Evolutionary conservation across 768 basidiomycete genomes (phyloP).

Genomic region (Suillus placidus): DNA sequence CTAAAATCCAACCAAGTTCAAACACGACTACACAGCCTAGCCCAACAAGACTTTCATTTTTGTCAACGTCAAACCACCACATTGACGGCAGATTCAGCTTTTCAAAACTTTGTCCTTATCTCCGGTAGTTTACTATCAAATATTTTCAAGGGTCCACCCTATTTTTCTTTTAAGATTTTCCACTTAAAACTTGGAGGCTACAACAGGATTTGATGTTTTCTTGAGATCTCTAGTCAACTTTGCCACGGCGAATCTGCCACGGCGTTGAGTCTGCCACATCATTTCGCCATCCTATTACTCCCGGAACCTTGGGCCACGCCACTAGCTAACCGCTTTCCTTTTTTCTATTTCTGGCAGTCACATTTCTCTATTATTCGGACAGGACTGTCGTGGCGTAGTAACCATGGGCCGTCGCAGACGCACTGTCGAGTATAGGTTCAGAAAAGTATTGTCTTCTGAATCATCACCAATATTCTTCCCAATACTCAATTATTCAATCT

Average conservation of each 20-base stretch:
- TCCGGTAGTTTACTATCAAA: not conserved
- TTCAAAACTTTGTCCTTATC: not conserved
- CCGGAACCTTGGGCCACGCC: conserved; percentile 23
- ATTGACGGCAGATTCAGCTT: not conserved
- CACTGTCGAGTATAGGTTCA: not conserved
- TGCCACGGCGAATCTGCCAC: conserved; percentile 19
- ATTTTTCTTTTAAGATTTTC: not conserved
- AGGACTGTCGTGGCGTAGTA: not conserved
- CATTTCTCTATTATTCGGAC: not conserved
- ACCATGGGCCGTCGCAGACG: not conserved
- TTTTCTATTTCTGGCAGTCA: conserved; percentile 28
- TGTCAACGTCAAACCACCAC: not conserved
- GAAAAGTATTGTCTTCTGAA: too few species aligned
- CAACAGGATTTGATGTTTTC: not conserved
- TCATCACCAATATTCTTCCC: too few species aligned
- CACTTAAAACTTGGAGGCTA: not conserved
- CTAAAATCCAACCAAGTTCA: conserved; percentile 33
- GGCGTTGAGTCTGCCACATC: conserved; percentile 29
- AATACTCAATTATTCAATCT: too few species aligned
- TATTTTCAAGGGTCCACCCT: not conserved
- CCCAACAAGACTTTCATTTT: conserved; percentile 3
- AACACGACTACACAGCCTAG: conserved; percentile 36
- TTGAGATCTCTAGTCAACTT: not conserved
- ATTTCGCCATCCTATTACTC: conserved; percentile 23
- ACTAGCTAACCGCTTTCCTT: conserved; percentile 16